Base-by-base conservation (phyloP, 116 monocot species). In the Trichopus zeylanicus region DNA sequence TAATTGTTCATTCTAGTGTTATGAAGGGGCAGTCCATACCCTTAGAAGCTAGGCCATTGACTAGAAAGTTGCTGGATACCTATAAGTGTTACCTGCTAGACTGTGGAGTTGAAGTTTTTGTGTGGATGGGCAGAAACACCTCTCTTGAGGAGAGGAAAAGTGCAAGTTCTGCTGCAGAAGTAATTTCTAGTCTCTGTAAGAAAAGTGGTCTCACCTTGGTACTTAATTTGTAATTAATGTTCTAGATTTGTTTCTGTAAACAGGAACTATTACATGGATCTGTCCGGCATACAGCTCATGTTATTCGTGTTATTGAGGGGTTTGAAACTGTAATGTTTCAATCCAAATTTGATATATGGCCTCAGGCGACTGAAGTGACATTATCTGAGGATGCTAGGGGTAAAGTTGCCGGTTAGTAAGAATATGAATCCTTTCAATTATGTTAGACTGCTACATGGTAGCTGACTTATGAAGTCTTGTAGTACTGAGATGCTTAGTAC, bases 41-140 rank as follows among this genome's bases (percentile, higher is more conserved):
- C n/a, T 19, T 87, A 60, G 64, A 84, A 52, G 49, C 75, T 59
- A 91, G 77, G 65, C 54, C 61, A 49, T 69, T 97, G 58, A 82
- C 78, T 59, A 84, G 73, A 75, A 79, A 87, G 47, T 60, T 91
- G 48, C 56, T 97, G 53, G 87, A 87, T 28, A 77, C 97, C 59
- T 72, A 70, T 46, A 97, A 84, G 57, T 97, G 97, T 55, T 97
- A 81, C 69, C 53, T 97, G 37, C 58, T 97, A 30, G 97, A 97
- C 52, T 91, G 91, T 69, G 87, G 91, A 15, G 32, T 55, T 65
- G 87, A 97, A 75, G 51, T 97, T 69, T 97, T 75, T 73, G 82
- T 97, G 8, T 97, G 97, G 97, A 79, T 84, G 70, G 97, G 97
- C 32, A 81, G 75, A 82, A 83, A 68, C 31, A 87, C 97, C 37